phyloP scores from a whole-genome alignment of 257 asterid genomes.

The Sherardia arvensis region DNA sequence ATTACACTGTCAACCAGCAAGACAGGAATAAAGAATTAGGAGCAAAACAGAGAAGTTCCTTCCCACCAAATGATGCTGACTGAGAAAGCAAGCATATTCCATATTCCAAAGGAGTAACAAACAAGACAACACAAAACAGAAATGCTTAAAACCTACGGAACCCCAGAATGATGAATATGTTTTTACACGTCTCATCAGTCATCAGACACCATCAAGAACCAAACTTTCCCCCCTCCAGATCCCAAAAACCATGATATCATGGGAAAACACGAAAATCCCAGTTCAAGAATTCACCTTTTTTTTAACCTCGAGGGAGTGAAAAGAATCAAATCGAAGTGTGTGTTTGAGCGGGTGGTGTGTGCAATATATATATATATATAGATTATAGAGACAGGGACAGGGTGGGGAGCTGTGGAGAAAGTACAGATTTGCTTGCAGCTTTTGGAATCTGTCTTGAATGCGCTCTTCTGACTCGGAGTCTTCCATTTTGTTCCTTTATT shows the following conservation, averaged over 20 bases:
- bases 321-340: not conserved
- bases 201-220: constrained; percentile 3
- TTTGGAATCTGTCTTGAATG: constrained; percentile 1
- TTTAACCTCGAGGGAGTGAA: not conserved
- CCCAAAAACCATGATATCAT: constrained; percentile 7
- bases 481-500: not conserved
- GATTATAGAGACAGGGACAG: not conserved
- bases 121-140: not conserved
- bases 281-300: not conserved
- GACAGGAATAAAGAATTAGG: not conserved
- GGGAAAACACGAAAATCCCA: not conserved
- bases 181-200: constrained; percentile 10
- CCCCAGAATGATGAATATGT: constrained; percentile 1
- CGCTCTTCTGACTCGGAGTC: constrained; percentile 7
- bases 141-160: constrained; percentile 19
- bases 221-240: constrained; percentile 8
- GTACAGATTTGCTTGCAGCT: not conserved
- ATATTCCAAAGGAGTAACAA: not conserved
- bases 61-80: constrained; percentile 19
- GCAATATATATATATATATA: constrained; percentile 1
- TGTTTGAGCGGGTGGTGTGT: not conserved
- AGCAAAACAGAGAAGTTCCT: not conserved
- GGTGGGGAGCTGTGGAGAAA: not conserved
- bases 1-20: not conserved
- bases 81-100: constrained; percentile 6